Base-by-base conservation (phyloP, 2,329 filamentous ascomycete species). In the Delphinella strobiligena region DNA sequence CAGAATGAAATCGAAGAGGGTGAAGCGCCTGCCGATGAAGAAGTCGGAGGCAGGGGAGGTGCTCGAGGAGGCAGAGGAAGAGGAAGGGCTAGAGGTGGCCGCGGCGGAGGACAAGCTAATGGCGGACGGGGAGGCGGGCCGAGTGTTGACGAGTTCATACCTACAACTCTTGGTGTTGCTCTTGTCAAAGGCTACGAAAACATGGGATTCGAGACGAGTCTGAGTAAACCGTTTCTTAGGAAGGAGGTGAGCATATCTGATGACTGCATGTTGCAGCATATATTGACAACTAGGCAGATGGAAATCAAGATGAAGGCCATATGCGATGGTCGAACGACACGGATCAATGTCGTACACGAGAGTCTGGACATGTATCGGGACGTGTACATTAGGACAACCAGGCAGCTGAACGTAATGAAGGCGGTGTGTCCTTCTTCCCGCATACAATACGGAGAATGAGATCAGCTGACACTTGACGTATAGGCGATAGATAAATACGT, bases 241-340 rank as follows among this genome's bases (percentile, higher is more conserved):
- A 96, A 96, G 61, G 87, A 98, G 57, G 67, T 68, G 54, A 51
- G 58, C 50, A 18, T 5, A 10, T n/a, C 22, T 27, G 33, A 24
- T 14, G 19, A 16, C n/a, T 9, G 14, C n/a, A 12, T 16, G 14
- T 7, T 8, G 11, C 3, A 10, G 14, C 4, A n/a, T 17, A 16
- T 22, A 34, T 46, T 48, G 24, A 52, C 30, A 8, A 15, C 5
- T 14, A 15, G 37, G 44, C 48, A 70, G 68, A 95, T 95, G 86
- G 91, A 98, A 62, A 65, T 86, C 45, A 85, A 87, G 58, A 95
- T 98, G 89, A 91, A 88, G 58, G 85, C 84, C 42, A 95, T 98
- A 42, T 96, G 91, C 61, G 87, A 89, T 44, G 91, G 91, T 18
- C 78, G 75, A 37, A 82, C 78, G 47, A 83, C 80, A 24, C 80